Conservation (phyloP, 2,329 filamentous ascomycete species). For the Didymella exigua region DNA sequence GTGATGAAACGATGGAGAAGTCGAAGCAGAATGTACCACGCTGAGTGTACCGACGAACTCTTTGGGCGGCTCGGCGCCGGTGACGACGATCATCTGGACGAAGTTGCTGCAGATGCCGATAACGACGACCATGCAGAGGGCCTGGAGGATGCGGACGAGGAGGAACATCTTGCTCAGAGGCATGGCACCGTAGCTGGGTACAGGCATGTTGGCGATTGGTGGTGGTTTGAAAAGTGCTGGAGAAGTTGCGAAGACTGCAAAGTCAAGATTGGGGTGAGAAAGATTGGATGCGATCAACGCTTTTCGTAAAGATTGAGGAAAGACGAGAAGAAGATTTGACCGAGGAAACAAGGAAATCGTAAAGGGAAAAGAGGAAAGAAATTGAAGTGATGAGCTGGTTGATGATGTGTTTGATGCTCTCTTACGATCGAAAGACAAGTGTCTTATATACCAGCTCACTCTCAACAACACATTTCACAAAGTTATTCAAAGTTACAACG, state of each 20-base stretch:
- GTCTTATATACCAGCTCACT: conserved; percentile 16
- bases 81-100: conserved; percentile 73
- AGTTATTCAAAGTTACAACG: conserved; percentile 1
- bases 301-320: conserved; percentile 1
- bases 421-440: conserved; percentile 1
- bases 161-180: conserved; percentile 78
- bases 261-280: background rate
- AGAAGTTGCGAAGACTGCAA: background rate
- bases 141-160: conserved; percentile 71
- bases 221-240: conserved; percentile 1
- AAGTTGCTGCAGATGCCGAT: conserved; percentile 85
- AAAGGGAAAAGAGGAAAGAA: conserved; percentile 42
- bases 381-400: conserved; percentile 39
- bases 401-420: conserved; percentile 43
- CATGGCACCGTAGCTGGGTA: conserved; percentile 68
- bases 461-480: conserved; percentile 10
- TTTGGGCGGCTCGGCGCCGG: conserved; percentile 68
- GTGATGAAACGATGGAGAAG: background rate
- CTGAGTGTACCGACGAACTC: conserved; percentile 79
- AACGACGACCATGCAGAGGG: conserved; percentile 73
- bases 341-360: conserved; percentile 42
- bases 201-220: conserved; percentile 52
- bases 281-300: conserved; percentile 15
- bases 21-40: conserved; percentile 66
- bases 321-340: conserved; percentile 30